Base-by-base conservation (phyloP, 2,329 filamentous ascomycete genomes). In the Metarhizium humberi region DNA sequence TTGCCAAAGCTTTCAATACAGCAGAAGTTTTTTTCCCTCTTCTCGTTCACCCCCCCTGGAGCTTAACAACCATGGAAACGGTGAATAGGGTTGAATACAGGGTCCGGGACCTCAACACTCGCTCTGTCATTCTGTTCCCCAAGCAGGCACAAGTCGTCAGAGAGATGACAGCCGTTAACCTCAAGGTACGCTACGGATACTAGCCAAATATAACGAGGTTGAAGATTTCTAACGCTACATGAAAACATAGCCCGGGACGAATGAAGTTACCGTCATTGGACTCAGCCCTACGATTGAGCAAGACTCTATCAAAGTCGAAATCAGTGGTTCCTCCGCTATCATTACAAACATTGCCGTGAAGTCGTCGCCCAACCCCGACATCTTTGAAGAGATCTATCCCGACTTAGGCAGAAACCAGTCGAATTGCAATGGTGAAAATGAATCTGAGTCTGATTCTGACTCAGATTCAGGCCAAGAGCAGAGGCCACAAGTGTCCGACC, bases 41-140 rank as follows among this genome's bases (percentile, higher is more conserved):
- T 25, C 20, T 3, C 20, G 20, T 25, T 25, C 20, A 25, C 3
- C 3, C 20, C 20, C 20, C 3, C 20, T 25, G 25, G 25, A 25
- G 25, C 25, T 25, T 3, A 2, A 38, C 14, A 4, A 14, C 6
- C 51, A 73, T 77, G 71, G 74, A 77, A 18, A 57, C 63, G 36
- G 52, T 66, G 53, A 66, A 75, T 59, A 71, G 70, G 56, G 66
- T 78, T 56, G 73, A 79, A 56, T 84, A 82, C 65, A 74, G 75
- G 36, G 67, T 87, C 58, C 76, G 78, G 45, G 75, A 84, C 50
- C 70, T 87, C 34, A 63, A 71, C 8, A 86, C 85, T 40, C 79
- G 79, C 51, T 78, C 78, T 0, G 83, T 88, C n/a, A 82, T 78
- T 0, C 74, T 88, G 43, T 86, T 85, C 56, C 84, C 84, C 0